Evolutionary conservation across 2,329 filamentous ascomycete species (phyloP).

Genomic region (Pseudonectria foliicola): DNA sequence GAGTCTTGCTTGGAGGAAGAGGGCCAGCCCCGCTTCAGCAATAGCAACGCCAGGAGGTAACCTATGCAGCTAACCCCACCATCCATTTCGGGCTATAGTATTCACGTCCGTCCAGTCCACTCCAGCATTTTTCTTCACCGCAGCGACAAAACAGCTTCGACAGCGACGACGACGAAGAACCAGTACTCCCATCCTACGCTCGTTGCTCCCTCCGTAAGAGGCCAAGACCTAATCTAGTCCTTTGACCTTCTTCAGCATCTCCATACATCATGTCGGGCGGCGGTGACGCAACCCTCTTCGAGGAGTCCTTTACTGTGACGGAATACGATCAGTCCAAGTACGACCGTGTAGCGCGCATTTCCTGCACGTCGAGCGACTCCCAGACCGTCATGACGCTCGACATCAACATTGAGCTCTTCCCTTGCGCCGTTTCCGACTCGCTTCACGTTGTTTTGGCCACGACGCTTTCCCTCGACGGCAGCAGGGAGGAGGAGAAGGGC

Average conservation of each 20-base stretch:
- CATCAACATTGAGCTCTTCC: slow-evolving; percentile 90
- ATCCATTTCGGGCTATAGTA: slow-evolving; percentile 13
- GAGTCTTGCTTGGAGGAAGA: slow-evolving; percentile 4
- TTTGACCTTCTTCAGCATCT: background rate
- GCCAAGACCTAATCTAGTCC: background rate
- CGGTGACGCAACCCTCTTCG: slow-evolving; percentile 86
- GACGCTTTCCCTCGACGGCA: slow-evolving; percentile 79
- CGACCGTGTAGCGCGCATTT: slow-evolving; percentile 86
- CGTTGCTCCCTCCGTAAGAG: too few relatives aligned
- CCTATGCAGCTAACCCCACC: slow-evolving; percentile 15
- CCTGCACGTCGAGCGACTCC: slow-evolving; percentile 66
- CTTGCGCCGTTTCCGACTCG: slow-evolving; percentile 64
- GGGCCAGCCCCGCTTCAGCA: slow-evolving; percentile 18
- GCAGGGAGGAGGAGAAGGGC: slow-evolving; percentile 65
- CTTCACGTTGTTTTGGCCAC: slow-evolving; percentile 78
- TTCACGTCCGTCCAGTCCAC: too few relatives aligned
- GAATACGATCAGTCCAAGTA: slow-evolving; percentile 80
- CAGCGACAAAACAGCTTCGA: slow-evolving; percentile 1
- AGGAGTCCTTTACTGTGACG: slow-evolving; percentile 82
- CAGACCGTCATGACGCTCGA: slow-evolving; percentile 77
- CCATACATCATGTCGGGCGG: slow-evolving; percentile 36
- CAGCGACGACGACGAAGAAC: background rate
- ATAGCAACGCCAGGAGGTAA: slow-evolving; percentile 12
- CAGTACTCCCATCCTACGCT: too few relatives aligned
- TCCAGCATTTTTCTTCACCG: slow-evolving; percentile 17